These are phyloP conservation scores for Candida argentea DNA, from an alignment of 805 yeast genomes.

Conservation along the genomic window DNA sequence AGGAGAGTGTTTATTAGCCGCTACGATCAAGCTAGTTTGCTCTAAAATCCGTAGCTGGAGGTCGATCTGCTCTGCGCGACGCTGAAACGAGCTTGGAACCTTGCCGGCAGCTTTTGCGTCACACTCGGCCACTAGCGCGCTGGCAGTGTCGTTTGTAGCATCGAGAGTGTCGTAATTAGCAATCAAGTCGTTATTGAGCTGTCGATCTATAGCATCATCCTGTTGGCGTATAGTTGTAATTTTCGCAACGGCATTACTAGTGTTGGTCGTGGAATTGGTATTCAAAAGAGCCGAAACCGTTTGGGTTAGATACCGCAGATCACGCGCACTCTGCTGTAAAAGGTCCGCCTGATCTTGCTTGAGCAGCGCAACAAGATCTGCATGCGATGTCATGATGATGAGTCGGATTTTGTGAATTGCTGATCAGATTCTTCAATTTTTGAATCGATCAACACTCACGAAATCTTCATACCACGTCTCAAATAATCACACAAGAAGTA, in stretches of 20 bases:
- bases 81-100: too few species aligned
- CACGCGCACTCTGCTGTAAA: constrained; percentile 16
- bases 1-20: constrained; percentile 2
- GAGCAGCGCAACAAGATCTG: constrained; percentile 20
- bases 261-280: constrained; percentile 13
- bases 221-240: constrained; percentile 31
- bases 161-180: constrained; percentile 9
- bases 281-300: constrained; percentile 14
- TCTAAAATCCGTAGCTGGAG: constrained; percentile 67
- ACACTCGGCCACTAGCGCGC: constrained; percentile 5
- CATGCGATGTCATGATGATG: constrained; percentile 15
- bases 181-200: constrained; percentile 24
- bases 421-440: too few species aligned
- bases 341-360: constrained; percentile 22
- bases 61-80: constrained; percentile 58
- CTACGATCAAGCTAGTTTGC: constrained; percentile 27
- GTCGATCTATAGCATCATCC: constrained; percentile 26
- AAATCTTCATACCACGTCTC: too few species aligned
- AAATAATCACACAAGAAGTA: too few species aligned
- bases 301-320: constrained; percentile 16
- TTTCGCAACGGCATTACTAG: constrained; percentile 11
- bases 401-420: too few species aligned
- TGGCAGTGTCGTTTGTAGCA: constrained; percentile 6
- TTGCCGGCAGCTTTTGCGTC: background rate
- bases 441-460: too few species aligned